phyloP scores from a whole-genome alignment of 176 grass and related monocot genomes.

The Phoenix roebelenii region DNA sequence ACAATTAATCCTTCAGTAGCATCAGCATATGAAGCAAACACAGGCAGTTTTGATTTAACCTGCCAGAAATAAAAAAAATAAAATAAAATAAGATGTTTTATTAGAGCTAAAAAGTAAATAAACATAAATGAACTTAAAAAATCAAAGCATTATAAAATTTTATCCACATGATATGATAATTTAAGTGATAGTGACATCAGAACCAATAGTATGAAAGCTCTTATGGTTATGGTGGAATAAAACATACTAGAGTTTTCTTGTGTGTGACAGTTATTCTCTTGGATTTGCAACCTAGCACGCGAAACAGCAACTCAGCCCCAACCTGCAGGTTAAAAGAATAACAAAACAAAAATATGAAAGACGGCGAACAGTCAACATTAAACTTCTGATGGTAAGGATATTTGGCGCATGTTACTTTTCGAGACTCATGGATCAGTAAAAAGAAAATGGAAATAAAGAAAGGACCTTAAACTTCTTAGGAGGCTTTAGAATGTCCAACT shows the following conservation, averaged over 20 bases:
- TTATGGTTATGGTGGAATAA: neutral
- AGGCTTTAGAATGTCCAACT: slow-evolving; percentile 77
- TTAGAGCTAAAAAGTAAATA: neutral
- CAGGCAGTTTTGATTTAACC: slow-evolving; percentile 93
- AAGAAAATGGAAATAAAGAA: slow-evolving; percentile 4
- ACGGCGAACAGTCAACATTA: too few species aligned
- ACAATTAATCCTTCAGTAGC: slow-evolving; percentile 70
- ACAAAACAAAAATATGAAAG: slow-evolving; percentile 1
- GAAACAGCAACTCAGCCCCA: slow-evolving; percentile 79
- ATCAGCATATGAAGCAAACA: slow-evolving; percentile 76
- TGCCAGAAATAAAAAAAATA: slow-evolving; percentile 17
- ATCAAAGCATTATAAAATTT: too few species aligned
- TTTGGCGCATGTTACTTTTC: too few species aligned
- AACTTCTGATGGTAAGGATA: too few species aligned
- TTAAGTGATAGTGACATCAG: too few species aligned
- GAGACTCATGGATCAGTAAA: neutral
- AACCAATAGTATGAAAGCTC: too few species aligned
- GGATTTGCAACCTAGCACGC: slow-evolving; percentile 92
- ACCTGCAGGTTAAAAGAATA: slow-evolving; percentile 28
- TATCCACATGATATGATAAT: too few species aligned
- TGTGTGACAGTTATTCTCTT: slow-evolving; percentile 91
- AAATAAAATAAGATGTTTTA: neutral
- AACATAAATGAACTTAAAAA: too few species aligned
- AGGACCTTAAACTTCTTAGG: slow-evolving; percentile 96
- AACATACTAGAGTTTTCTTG: slow-evolving; percentile 85